Conservation (phyloP, 345 rosid species). For the Luvunga scandens region DNA sequence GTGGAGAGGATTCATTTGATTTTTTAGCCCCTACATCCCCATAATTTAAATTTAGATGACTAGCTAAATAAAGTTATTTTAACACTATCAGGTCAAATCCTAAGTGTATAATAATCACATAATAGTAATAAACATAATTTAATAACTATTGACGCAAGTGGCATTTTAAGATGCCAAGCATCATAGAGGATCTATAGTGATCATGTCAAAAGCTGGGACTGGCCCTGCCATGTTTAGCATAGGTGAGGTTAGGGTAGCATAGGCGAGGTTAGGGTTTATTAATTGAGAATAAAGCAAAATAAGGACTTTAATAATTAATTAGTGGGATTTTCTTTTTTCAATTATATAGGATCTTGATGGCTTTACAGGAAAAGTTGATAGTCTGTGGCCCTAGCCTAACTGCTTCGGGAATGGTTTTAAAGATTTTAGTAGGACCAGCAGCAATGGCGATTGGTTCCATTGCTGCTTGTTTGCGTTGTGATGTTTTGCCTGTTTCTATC, state of each 20-base stretch:
- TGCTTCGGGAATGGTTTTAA: constrained; percentile 52
- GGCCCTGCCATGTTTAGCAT: too few relatives aligned
- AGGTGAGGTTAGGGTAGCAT: too few relatives aligned
- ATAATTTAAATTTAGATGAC: too few relatives aligned
- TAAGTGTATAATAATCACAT: background rate
- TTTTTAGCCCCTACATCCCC: too few relatives aligned
- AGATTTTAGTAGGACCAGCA: constrained; percentile 68
- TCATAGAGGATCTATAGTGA: constrained; percentile 52
- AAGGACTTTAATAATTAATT: too few relatives aligned
- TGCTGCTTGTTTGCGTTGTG: constrained; percentile 62
- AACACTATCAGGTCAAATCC: too few relatives aligned
- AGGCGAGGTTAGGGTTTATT: constrained; percentile 39
- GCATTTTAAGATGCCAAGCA: constrained; percentile 75
- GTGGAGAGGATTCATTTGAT: too few relatives aligned
- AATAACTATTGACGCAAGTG: constrained; percentile 39
- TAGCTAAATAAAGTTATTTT: too few relatives aligned
- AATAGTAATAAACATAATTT: background rate
- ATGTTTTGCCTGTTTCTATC: constrained; percentile 66
- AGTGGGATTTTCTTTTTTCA: background rate
- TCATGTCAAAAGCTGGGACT: constrained; percentile 86
- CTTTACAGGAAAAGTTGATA: constrained; percentile 65
- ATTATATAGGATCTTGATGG: constrained; percentile 73
- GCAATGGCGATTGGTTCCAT: constrained; percentile 71
- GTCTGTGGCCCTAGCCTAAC: constrained; percentile 65
- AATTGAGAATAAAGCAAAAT: too few relatives aligned